Evolutionary conservation across 2,329 filamentous ascomycete genomes (phyloP), one percentile per base, ranked within the genome.

Genomic region (Westerdykella sp.): DNA sequence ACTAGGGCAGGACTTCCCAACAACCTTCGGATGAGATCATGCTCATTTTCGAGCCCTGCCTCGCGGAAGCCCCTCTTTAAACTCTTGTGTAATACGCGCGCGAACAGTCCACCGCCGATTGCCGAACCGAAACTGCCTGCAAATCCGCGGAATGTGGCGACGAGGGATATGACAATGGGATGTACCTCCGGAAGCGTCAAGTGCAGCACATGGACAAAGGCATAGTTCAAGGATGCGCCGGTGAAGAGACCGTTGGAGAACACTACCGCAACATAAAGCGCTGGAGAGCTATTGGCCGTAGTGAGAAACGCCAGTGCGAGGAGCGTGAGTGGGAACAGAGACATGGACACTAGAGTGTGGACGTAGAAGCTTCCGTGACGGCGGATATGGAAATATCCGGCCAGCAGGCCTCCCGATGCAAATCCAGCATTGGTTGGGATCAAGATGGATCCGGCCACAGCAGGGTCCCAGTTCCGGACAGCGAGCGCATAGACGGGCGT

Each of bases 381-480:
- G 15, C 80, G 80, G 54, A 94, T 84, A 60, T 94, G 88, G 13
- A 93, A 68, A 66, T 77, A 80, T 7, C 88, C 88, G 12, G 84
- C 83, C 4, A 87, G 51, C 0, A 94, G 67, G 0, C 87, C 85
- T 18, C 87, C 88, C 2, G 78, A 54, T 1, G 81, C 87, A 56
- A 94, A 94, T 1, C 87, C 88, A 5, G 80, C 61, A 63, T 94
- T 94, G 0, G 87, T 93, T 0, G 88, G 87, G 37, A 94, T 79
- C 6, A 94, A 75, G 30, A 91, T 83, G 4, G 84, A 76, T 3
- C 87, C 88, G 2, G 86, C 84, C 1, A 79, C 71, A 1, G 85
- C 83, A 0, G 85, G 83, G 1, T 76, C 68, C 70, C 84, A 84
- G 43, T 79, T 79, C 2, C 83, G 79, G 1, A 93, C 83, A 3